Evolutionary conservation across 2,329 filamentous ascomycete genomes (phyloP).

Genomic region (Fusarium pseudocircinatum): DNA sequence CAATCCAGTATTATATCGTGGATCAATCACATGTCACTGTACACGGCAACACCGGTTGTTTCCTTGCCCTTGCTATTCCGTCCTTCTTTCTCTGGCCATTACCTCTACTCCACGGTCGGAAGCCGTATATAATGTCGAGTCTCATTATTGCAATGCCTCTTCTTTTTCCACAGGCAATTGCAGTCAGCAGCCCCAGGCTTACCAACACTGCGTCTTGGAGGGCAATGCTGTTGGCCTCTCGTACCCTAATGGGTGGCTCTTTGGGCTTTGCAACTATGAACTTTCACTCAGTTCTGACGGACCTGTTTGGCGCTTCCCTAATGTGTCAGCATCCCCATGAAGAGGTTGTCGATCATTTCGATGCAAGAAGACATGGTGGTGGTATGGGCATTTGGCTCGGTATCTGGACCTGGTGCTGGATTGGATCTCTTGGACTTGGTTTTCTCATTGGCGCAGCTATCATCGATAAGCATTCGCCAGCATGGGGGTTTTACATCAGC

Average conservation of each 20-base stretch:
- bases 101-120: conserved; percentile 78
- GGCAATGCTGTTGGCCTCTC: conserved; percentile 68
- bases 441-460: conserved; percentile 77
- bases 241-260: conserved; percentile 72
- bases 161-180: conserved; percentile 78
- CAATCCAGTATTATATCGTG: conserved; percentile 79
- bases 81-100: conserved; percentile 79
- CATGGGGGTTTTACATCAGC: conserved; percentile 80
- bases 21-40: conserved; percentile 74
- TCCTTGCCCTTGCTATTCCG: conserved; percentile 74
- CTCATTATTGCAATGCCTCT: conserved; percentile 76
- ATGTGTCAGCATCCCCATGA: conserved; percentile 78
- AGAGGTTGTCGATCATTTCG: conserved; percentile 72
- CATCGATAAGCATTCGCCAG: conserved; percentile 70
- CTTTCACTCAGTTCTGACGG: conserved; percentile 74
- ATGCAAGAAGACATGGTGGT: conserved; percentile 78
- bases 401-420: conserved; percentile 80
- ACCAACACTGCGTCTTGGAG: conserved; percentile 66
- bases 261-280: conserved; percentile 84
- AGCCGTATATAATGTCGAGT: conserved; percentile 77
- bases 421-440: conserved; percentile 75
- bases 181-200: conserved; percentile 66
- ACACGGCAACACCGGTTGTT: conserved; percentile 78
- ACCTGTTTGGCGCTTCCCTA: conserved; percentile 79
- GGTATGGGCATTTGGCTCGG: conserved; percentile 84